A percentile compares a stretch with the other conserved stretches of the same genome.
Conservation (phyloP, 768 basidiomycete species). For the Kwoniella newhampshirensis region DNA sequence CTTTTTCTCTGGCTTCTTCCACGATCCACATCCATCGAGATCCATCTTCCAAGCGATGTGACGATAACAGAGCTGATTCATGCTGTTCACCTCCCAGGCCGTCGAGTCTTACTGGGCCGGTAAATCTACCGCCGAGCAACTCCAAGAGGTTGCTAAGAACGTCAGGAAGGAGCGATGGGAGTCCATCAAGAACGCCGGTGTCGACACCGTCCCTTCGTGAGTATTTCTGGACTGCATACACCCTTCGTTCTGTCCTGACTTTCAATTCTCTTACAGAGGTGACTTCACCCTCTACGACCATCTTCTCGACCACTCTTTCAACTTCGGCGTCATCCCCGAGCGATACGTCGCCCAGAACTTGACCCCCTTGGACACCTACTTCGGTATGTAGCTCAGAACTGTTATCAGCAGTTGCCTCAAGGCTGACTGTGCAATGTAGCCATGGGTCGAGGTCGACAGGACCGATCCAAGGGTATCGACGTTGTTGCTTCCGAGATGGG, state of each 20-base stretch:
- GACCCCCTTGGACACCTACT: constrained; percentile 89
- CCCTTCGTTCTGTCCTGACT: neutral
- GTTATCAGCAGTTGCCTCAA: neutral
- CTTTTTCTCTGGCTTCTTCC: too few relatives aligned
- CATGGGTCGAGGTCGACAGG: constrained; percentile 97
- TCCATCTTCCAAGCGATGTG: too few relatives aligned
- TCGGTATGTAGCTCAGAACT: constrained; percentile 58
- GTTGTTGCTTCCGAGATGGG: constrained; percentile 99
- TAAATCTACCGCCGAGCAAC: constrained; percentile 81
- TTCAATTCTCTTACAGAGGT: constrained; percentile 63
- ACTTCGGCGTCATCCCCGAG: constrained; percentile 95
- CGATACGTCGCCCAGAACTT: constrained; percentile 84
- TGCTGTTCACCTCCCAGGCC: constrained; percentile 59
- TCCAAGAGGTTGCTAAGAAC: constrained; percentile 81
- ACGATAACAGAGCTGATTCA: constrained; percentile 1
- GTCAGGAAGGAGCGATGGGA: constrained; percentile 88
- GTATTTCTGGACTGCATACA: constrained; percentile 30
- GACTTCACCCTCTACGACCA: constrained; percentile 99
- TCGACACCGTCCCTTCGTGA: constrained; percentile 89
- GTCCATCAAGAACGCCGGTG: constrained; percentile 75
- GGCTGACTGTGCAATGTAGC: constrained; percentile 51
- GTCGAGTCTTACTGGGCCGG: constrained; percentile 98
- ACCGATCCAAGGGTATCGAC: constrained; percentile 75
- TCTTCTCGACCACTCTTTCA: constrained; percentile 92
- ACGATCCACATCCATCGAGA: too few relatives aligned